Conservation (phyloP, 495 filamentous ascomycete species). For the Cercophora samala region DNA sequence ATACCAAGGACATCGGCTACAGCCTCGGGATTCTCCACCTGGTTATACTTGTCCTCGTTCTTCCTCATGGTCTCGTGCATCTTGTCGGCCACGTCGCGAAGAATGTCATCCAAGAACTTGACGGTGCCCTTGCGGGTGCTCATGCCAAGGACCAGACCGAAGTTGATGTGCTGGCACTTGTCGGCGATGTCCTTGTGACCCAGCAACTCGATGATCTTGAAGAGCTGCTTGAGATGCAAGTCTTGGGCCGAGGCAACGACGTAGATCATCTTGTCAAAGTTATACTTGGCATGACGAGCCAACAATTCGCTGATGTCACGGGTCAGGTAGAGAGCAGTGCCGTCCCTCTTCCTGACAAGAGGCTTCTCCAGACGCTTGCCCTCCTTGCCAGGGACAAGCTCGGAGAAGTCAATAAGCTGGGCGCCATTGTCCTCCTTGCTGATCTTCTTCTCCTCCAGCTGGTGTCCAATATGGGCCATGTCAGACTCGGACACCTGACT, state of each 20-base stretch:
- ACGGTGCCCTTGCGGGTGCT: constrained; percentile 57
- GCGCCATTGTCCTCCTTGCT: constrained; percentile 84
- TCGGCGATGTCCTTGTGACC: constrained; percentile 56
- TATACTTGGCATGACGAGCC: constrained; percentile 56
- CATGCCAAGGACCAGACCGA: constrained; percentile 61
- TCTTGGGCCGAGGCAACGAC: constrained; percentile 61
- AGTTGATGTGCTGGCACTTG: constrained; percentile 60
- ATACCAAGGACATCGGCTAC: constrained; percentile 59
- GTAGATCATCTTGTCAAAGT: constrained; percentile 70
- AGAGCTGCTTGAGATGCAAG: constrained; percentile 59
- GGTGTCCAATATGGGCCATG: constrained; percentile 65
- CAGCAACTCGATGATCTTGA: constrained; percentile 61
- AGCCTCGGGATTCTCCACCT: constrained; percentile 55
- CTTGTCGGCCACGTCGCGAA: constrained; percentile 57
- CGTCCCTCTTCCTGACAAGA: constrained; percentile 58
- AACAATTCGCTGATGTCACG: constrained; percentile 64
- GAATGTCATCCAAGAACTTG: constrained; percentile 59
- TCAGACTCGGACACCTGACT: constrained; percentile 81
- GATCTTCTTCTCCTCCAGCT: constrained; percentile 68
- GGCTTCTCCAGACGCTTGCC: constrained; percentile 56
- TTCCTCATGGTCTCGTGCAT: constrained; percentile 66
- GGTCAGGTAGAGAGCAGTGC: constrained; percentile 62
- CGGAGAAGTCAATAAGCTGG: constrained; percentile 80
- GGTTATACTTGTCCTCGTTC: constrained; percentile 57
- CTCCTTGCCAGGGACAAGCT: constrained; percentile 60